Evolutionary conservation across 345 rosid genomes (phyloP).

Genomic region (Passiflora organensis): DNA sequence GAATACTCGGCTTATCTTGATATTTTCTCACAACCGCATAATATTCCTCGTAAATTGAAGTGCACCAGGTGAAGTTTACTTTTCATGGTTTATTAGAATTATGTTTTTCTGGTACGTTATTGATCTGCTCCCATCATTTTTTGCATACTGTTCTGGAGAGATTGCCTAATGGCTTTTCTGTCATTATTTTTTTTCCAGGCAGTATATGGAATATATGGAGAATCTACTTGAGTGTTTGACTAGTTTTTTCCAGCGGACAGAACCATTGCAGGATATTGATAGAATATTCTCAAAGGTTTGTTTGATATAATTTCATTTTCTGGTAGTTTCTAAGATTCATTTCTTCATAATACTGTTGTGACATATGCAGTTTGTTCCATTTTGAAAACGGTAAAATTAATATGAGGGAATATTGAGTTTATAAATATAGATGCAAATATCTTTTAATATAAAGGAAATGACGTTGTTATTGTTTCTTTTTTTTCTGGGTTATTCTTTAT

Average conservation of each 20-base stretch:
- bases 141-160: constrained; percentile 2
- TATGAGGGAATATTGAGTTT: not conserved
- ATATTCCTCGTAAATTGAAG: constrained; percentile 57
- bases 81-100: too few relatives aligned
- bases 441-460: too few relatives aligned
- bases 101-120: constrained; percentile 6
- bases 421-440: too few relatives aligned
- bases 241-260: constrained; percentile 76
- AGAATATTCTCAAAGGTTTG: constrained; percentile 72
- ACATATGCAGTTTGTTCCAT: not conserved
- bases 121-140: constrained; percentile 13
- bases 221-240: constrained; percentile 71
- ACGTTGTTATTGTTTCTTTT: too few relatives aligned
- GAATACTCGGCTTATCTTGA: constrained; percentile 87
- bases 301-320: constrained; percentile 3
- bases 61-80: constrained; percentile 42
- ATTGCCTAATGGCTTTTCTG: not conserved
- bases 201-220: constrained; percentile 70
- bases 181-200: constrained; percentile 42
- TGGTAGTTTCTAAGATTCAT: not conserved
- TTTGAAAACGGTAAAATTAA: too few relatives aligned
- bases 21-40: constrained; percentile 56
- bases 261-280: constrained; percentile 92
- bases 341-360: not conserved
- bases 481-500: too few relatives aligned